A percentile compares a stretch with the other conserved stretches of the same genome.
Evolutionary conservation across 345 rosid genomes (phyloP).

Genomic region (Rhodamnia argentea): DNA sequence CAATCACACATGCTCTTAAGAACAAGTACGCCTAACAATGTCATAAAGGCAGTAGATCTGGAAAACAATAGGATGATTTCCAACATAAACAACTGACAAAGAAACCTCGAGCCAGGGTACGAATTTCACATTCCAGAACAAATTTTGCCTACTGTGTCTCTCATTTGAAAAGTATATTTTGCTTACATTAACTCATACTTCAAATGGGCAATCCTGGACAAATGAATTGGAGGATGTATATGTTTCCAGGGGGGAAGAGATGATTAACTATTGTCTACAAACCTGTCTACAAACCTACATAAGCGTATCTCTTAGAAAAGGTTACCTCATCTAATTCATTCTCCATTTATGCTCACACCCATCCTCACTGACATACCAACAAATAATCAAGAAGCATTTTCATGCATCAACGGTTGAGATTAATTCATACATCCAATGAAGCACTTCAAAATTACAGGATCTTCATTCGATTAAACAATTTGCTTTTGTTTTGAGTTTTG

Average conservation of each 20-base stretch:
- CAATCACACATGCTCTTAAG: background rate
- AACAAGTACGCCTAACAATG: background rate
- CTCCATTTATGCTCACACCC: background rate
- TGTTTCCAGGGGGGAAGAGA: background rate
- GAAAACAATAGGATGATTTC: background rate
- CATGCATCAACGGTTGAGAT: background rate
- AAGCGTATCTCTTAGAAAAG: background rate
- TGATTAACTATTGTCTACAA: background rate
- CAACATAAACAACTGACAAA: background rate
- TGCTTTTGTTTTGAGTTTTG: constrained; percentile 29
- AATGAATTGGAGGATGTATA: background rate
- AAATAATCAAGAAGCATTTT: background rate
- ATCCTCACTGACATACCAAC: background rate
- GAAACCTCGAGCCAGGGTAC: background rate
- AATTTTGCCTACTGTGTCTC: background rate
- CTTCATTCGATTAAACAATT: background rate
- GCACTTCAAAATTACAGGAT: too few species aligned
- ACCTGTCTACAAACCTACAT: background rate
- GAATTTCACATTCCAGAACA: background rate
- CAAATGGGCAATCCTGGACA: background rate
- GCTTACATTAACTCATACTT: background rate
- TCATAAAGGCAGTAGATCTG: background rate
- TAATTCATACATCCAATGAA: too few species aligned
- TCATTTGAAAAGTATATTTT: background rate
- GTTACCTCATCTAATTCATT: background rate